Conservation (phyloP, 2,329 filamentous ascomycete genomes). For the Ophiostoma triangulosporum region DNA sequence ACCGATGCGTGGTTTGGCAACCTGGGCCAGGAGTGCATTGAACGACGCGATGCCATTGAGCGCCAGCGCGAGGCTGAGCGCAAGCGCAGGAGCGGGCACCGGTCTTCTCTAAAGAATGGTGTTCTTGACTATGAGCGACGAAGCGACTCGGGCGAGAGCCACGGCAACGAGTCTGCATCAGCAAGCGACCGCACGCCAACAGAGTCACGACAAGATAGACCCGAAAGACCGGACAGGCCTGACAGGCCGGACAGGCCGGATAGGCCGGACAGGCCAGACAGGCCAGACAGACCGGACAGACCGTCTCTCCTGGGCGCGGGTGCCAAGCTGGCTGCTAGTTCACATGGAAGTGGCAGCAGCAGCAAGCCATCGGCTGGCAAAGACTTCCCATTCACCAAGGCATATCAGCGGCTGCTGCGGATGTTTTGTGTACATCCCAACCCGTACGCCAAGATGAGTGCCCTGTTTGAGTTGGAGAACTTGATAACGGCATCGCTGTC, state of each 20-base stretch:
- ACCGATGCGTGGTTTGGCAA: slow-evolving; percentile 78
- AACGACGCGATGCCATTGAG: slow-evolving; percentile 43
- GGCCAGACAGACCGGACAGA: no score
- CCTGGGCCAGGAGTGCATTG: slow-evolving; percentile 51
- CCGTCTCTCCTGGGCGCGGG: not conserved
- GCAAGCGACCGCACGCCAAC: slow-evolving; percentile 20
- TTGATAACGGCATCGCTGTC: slow-evolving; percentile 66
- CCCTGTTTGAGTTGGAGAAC: slow-evolving; percentile 68
- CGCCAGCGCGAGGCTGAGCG: slow-evolving; percentile 23
- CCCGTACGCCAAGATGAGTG: slow-evolving; percentile 72
- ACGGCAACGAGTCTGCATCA: slow-evolving; percentile 27
- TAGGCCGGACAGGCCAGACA: no score
- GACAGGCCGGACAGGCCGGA: no score
- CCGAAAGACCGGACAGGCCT: no score
- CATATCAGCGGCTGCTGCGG: slow-evolving; percentile 65
- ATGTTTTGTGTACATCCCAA: slow-evolving; percentile 86
- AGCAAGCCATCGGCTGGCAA: slow-evolving; percentile 12
- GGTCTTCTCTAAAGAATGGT: slow-evolving; percentile 30
- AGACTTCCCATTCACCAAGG: slow-evolving; percentile 68
- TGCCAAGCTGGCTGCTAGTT: not conserved
- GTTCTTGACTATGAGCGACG: slow-evolving; percentile 54
- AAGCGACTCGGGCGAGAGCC: slow-evolving; percentile 40
- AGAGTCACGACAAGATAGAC: slow-evolving; percentile 1
- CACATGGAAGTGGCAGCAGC: not conserved
- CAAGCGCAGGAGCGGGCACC: slow-evolving; percentile 18